Conservation (phyloP, 2,329 filamentous ascomycete genomes). For the Penicillium sclerotiorum region DNA sequence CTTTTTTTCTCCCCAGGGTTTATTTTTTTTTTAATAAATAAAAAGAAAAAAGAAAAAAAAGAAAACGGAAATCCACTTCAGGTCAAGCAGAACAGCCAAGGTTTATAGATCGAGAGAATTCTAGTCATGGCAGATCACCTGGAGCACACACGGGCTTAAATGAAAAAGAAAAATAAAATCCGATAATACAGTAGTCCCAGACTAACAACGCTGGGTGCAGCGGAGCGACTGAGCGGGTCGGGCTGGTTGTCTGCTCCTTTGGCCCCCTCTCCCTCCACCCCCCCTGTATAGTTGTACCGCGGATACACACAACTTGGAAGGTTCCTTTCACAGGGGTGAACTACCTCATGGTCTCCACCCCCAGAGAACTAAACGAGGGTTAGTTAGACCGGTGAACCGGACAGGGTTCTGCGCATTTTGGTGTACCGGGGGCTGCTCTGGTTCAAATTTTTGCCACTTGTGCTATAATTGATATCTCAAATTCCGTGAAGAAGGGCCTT, state of each 20-base stretch:
- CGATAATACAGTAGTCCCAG: constrained; percentile 16
- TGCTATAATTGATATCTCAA: constrained; percentile 20
- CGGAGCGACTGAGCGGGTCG: constrained; percentile 21
- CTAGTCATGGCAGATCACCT: constrained; percentile 20
- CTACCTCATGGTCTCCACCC: constrained; percentile 19
- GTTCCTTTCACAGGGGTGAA: constrained; percentile 17
- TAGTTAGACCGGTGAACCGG: constrained; percentile 20
- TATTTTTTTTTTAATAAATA: no score
- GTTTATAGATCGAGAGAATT: constrained; percentile 26
- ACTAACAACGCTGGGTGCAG: constrained; percentile 25
- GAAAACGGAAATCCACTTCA: neutral
- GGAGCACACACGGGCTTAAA: constrained; percentile 26
- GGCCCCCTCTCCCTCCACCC: no score
- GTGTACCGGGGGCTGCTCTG: neutral
- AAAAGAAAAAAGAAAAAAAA: neutral
- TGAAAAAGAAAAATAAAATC: constrained; percentile 16
- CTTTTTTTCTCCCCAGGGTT: no score
- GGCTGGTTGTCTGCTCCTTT: constrained; percentile 27
- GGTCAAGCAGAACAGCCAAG: constrained; percentile 7
- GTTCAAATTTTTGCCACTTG: constrained; percentile 13
- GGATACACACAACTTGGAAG: constrained; percentile 28
- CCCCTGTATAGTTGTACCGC: constrained; percentile 27
- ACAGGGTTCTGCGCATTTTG: constrained; percentile 5
- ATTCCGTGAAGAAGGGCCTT: constrained; percentile 9
- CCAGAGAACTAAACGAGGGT: constrained; percentile 19